A percentile compares a stretch with the other conserved stretches of the same genome.
Evolutionary conservation across 805 yeast genomes (phyloP).

Genomic region (Kuraishia cidri): DNA sequence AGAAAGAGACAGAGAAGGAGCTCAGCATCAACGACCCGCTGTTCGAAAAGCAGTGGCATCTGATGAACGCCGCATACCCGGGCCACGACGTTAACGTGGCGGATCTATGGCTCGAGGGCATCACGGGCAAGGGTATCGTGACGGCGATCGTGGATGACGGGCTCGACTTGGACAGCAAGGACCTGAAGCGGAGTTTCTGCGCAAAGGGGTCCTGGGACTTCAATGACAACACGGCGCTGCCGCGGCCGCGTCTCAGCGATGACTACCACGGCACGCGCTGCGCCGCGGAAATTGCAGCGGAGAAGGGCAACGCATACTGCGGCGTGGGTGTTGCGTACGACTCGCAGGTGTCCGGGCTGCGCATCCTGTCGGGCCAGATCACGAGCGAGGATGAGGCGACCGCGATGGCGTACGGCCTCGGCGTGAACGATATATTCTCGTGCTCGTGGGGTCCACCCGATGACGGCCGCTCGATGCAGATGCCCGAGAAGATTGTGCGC

Average conservation of each 20-base stretch:
- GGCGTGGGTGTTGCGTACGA: slow-evolving; percentile 96
- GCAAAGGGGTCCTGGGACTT: slow-evolving; percentile 89
- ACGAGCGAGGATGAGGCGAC: slow-evolving; percentile 88
- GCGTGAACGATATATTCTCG: slow-evolving; percentile 85
- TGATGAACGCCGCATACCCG: slow-evolving; percentile 62
- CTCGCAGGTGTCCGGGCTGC: slow-evolving; percentile 80
- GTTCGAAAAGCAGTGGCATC: slow-evolving; percentile 87
- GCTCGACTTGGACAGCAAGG: slow-evolving; percentile 70
- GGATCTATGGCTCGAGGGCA: slow-evolving; percentile 75
- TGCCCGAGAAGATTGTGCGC: slow-evolving; percentile 70
- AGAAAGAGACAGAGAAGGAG: slow-evolving; percentile 36
- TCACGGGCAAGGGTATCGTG: slow-evolving; percentile 75
- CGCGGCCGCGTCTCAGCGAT: slow-evolving; percentile 71
- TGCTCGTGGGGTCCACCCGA: slow-evolving; percentile 99
- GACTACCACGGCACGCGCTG: slow-evolving; percentile 97
- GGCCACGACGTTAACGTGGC: slow-evolving; percentile 85
- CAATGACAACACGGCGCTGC: slow-evolving; percentile 65
- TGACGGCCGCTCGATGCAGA: slow-evolving; percentile 80
- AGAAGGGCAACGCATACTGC: slow-evolving; percentile 70
- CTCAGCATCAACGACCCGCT: slow-evolving; percentile 74
- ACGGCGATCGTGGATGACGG: slow-evolving; percentile 95
- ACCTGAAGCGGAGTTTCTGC: slow-evolving; percentile 61
- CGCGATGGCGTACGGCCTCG: slow-evolving; percentile 72
- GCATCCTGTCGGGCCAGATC: slow-evolving; percentile 77
- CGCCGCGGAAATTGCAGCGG: slow-evolving; percentile 95